phyloP scores from a whole-genome alignment of 2,329 filamentous ascomycete genomes.

The Ceratocystis ficicola region DNA sequence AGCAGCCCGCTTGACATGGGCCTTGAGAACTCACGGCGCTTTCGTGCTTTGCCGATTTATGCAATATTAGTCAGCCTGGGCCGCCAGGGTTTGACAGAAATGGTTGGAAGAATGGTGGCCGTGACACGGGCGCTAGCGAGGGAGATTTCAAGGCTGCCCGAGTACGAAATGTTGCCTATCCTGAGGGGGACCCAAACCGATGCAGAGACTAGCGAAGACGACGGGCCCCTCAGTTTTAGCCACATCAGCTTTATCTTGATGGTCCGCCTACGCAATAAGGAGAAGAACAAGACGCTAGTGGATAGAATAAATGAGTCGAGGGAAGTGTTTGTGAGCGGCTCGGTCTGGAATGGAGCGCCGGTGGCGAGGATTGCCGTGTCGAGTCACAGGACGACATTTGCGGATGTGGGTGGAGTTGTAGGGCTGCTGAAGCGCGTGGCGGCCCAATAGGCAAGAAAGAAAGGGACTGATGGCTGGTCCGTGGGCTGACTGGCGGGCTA shows the following conservation, averaged over 20 bases:
- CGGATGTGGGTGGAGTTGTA: conserved; percentile 55
- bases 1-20: conserved; percentile 79
- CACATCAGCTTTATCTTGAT: conserved; percentile 58
- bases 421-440: conserved; percentile 47
- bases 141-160: conserved; percentile 47
- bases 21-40: conserved; percentile 81
- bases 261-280: conserved; percentile 56
- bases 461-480: not conserved
- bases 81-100: conserved; percentile 50
- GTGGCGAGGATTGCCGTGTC: conserved; percentile 76
- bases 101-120: conserved; percentile 60
- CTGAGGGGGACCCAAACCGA: not conserved
- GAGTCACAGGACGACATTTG: conserved; percentile 66
- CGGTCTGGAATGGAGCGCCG: conserved; percentile 58
- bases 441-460: conserved; percentile 24
- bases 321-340: conserved; percentile 73
- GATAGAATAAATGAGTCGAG: conserved; percentile 59
- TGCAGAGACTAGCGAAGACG: conserved; percentile 26
- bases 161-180: conserved; percentile 54
- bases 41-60: conserved; percentile 83
- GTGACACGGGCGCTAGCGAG: conserved; percentile 56
- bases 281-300: conserved; percentile 54
- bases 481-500: not conserved
- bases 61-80: conserved; percentile 67
- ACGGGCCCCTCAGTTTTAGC: conserved; percentile 35